Base-by-base conservation (phyloP, 257 asterid species). In the Ophiorrhiza pumila region DNA sequence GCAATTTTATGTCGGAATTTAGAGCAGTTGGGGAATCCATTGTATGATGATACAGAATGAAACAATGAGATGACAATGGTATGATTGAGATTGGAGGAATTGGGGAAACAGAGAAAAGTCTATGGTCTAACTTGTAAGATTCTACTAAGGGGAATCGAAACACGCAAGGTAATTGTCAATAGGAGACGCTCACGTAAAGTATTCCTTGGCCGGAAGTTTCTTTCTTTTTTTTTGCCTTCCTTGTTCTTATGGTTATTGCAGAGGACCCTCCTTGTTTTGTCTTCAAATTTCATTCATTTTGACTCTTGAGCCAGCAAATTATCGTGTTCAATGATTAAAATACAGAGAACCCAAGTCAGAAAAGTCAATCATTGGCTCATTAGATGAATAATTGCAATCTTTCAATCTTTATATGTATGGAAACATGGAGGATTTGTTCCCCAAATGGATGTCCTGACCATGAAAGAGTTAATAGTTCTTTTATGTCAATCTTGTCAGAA, bases 101-200 rank as follows among this genome's bases (percentile, higher is more conserved):
- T 35, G 32, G 13, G 20, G 13, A 9, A 18, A 22, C 20, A 35
- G 58, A 12, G 18, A 71, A 42, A n/a, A 20, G 68, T 29, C 45
- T 52, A 3, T 9, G 62, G 62, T 68, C 73, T 22, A 50, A 68
- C 35, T 50, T 68, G 62, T 20, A 8, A 13, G 65, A 64, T 42
- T 45, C 37, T 25, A 0, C 0, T 15, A 31, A 68, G 52, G 32
- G 32, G 47, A 68, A n/a, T 58, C 42, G 39, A 18, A 64, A 12
- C 65, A 74, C 72, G 78, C 78, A 74, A 65, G 32, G 57, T 74
- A 43, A 58, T 72, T 72, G 39, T 66, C 78, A 65, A 65, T 13
- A 7, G 58, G 67, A 74, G 47, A 18, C 58, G 57, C 58, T 55
- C 67, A 74, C 78, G 78, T 34, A 29, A 67, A 43, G 73, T 43